Evolutionary conservation across 305 asterid species (phyloP).

Genomic region (Rubia peregrina): DNA sequence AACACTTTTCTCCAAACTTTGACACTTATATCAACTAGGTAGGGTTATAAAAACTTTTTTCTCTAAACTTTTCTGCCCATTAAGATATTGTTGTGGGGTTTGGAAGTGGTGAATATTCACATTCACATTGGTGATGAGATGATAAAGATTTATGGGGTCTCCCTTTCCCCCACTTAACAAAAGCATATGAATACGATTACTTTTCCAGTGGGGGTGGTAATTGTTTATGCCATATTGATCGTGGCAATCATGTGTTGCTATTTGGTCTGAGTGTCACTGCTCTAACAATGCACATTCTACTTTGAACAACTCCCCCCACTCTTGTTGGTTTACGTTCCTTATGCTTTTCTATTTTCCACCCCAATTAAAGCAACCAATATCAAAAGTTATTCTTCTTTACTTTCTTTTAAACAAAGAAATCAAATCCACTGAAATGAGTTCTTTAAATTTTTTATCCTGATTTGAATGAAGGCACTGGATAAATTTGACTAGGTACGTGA

Average conservation of each 20-base stretch:
- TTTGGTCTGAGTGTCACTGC: constrained; percentile 9
- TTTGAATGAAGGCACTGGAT: too few species aligned
- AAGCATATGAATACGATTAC: constrained; percentile 9
- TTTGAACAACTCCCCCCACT: constrained; percentile 4
- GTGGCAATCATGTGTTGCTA: constrained; percentile 28
- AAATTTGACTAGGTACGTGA: too few species aligned
- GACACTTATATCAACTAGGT: too few species aligned
- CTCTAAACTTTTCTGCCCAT: background rate
- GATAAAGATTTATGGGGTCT: background rate
- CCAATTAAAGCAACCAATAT: too few species aligned
- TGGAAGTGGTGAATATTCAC: background rate
- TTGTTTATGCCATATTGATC: constrained; percentile 32
- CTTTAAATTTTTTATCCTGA: too few species aligned
- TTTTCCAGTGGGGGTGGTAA: constrained; percentile 25
- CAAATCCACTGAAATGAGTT: too few species aligned
- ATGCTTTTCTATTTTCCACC: too few species aligned
- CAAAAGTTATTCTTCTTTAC: too few species aligned
- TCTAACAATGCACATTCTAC: constrained; percentile 4
- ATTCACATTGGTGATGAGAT: background rate
- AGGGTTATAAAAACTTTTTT: too few species aligned
- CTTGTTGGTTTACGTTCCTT: constrained; percentile 1
- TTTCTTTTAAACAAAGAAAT: too few species aligned
- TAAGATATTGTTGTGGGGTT: background rate
- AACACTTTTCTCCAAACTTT: too few species aligned
- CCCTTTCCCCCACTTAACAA: background rate